phyloP scores from a whole-genome alignment of 2,329 filamentous ascomycete species.

The Hymenoscyphus albidus region DNA sequence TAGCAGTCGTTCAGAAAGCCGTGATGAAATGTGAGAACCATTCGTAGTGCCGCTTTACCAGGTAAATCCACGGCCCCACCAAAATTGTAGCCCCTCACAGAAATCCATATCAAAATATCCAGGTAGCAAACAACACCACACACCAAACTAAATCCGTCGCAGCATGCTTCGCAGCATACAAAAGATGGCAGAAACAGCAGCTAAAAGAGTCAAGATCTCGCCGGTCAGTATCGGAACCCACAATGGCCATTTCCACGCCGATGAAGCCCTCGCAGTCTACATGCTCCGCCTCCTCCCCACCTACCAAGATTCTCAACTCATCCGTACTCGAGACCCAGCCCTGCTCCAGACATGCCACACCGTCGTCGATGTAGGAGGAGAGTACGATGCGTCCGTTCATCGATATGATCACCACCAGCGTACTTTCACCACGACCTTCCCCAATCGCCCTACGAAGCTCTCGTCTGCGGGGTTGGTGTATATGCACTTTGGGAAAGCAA shows the following conservation, averaged over 20 bases:
- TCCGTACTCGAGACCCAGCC: conserved; percentile 83
- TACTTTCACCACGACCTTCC: conserved; percentile 81
- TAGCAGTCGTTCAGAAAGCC: too few relatives aligned
- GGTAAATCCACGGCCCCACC: not conserved
- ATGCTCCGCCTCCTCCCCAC: conserved; percentile 85
- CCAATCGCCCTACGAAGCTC: conserved; percentile 78
- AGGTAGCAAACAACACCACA: conserved; percentile 11
- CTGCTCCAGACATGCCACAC: conserved; percentile 81
- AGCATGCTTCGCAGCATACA: conserved; percentile 45
- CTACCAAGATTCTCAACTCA: conserved; percentile 68
- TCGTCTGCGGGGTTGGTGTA: conserved; percentile 92
- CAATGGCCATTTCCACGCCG: conserved; percentile 98
- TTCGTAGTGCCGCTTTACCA: not conserved
- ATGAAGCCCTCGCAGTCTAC: conserved; percentile 94
- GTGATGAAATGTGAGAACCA: too few relatives aligned
- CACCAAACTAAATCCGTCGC: conserved; percentile 6
- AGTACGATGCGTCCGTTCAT: conserved; percentile 72
- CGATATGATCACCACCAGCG: conserved; percentile 98
- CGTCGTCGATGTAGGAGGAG: conserved; percentile 95
- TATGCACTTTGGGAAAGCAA: conserved; percentile 85
- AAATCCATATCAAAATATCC: conserved; percentile 4
- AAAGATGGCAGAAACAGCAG: conserved; percentile 65
- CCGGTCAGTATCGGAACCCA: conserved; percentile 70
- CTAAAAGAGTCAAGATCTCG: conserved; percentile 81
- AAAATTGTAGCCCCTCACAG: too few relatives aligned